Conservation (phyloP, 371 early-diverging fungal species). For the Parasitella parasitica region DNA sequence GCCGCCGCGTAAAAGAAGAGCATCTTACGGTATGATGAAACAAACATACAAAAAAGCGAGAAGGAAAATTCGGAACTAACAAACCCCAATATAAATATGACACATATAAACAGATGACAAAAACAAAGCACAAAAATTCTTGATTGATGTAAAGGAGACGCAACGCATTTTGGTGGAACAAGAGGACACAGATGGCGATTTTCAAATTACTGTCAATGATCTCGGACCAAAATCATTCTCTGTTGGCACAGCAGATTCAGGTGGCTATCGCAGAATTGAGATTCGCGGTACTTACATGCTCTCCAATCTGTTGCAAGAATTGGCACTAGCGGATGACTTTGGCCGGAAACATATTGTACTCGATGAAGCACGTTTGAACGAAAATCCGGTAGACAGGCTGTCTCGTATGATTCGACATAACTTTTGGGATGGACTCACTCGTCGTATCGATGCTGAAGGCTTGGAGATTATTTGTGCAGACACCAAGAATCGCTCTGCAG, state of each 20-base stretch:
- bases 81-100: not conserved
- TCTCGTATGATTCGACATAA: constrained; percentile 83
- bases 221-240: constrained; percentile 85
- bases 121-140: constrained; percentile 63
- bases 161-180: constrained; percentile 75
- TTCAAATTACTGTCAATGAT: constrained; percentile 89
- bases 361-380: constrained; percentile 80
- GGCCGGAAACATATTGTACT: constrained; percentile 79
- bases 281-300: constrained; percentile 91
- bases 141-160: constrained; percentile 81
- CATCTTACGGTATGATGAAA: constrained; percentile 41
- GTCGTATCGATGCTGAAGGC: constrained; percentile 88
- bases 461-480: constrained; percentile 85
- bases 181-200: constrained; percentile 92
- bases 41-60: not conserved
- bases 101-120: constrained; percentile 58
- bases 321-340: constrained; percentile 82
- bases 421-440: constrained; percentile 91
- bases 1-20: constrained; percentile 26
- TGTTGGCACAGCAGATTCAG: constrained; percentile 80
- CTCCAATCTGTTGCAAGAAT: constrained; percentile 89
- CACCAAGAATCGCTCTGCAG: constrained; percentile 77
- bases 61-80: not conserved
- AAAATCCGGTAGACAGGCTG: constrained; percentile 88
- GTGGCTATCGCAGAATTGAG: constrained; percentile 80